These are phyloP conservation scores for Xylariales sp. DNA, from an alignment of 2,329 filamentous ascomycete species.

Conservation along the genomic window DNA sequence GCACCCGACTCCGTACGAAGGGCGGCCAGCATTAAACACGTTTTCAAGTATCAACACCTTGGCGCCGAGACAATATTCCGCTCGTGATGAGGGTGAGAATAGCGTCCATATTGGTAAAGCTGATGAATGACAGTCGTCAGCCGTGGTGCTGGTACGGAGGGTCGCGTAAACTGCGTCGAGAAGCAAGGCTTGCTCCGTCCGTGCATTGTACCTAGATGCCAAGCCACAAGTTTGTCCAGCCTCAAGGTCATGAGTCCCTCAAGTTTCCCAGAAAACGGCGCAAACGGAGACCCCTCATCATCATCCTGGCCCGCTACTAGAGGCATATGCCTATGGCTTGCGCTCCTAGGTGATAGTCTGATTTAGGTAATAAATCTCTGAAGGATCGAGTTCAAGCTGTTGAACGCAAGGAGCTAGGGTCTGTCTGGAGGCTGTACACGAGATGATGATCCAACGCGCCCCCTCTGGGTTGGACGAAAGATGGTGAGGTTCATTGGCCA, in stretches of 20 bases:
- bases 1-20: constrained; percentile 11
- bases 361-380: neutral
- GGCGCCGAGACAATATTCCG: constrained; percentile 30
- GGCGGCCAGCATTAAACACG: constrained; percentile 1
- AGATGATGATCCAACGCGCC: neutral
- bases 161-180: constrained; percentile 20
- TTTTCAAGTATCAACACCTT: constrained; percentile 25
- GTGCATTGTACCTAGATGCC: constrained; percentile 19
- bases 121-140: constrained; percentile 30
- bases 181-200: constrained; percentile 19
- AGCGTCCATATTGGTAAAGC: constrained; percentile 29
- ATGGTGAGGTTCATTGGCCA: constrained; percentile 13
- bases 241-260: constrained; percentile 25
- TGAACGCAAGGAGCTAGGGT: neutral
- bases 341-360: neutral
- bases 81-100: constrained; percentile 22
- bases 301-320: neutral
- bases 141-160: constrained; percentile 16
- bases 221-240: constrained; percentile 25
- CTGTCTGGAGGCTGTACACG: neutral
- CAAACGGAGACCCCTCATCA: constrained; percentile 17
- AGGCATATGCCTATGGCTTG: neutral
- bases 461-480: neutral
- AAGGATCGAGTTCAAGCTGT: neutral
- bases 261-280: constrained; percentile 8